Evolutionary conservation across 2,329 filamentous ascomycete species (phyloP).

Genomic region (Whalleya microplaca): DNA sequence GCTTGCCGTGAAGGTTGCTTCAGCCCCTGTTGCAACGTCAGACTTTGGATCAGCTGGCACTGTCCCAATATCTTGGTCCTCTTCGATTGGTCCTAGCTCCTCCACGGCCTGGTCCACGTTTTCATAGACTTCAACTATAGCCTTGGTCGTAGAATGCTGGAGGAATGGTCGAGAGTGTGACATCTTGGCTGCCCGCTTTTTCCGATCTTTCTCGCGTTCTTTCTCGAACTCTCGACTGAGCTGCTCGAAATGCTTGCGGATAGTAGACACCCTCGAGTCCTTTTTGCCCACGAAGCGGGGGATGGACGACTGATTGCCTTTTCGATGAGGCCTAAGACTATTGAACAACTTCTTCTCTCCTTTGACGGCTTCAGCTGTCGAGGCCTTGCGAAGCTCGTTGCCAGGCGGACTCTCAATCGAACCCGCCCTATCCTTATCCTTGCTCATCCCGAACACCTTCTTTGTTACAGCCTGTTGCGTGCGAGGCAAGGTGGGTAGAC

Average conservation of each 20-base stretch:
- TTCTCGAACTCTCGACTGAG: constrained; percentile 96
- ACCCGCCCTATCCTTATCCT: constrained; percentile 35
- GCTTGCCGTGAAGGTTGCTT: constrained; percentile 9
- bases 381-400: constrained; percentile 37
- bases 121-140: constrained; percentile 93
- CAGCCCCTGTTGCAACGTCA: constrained; percentile 22
- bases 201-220: constrained; percentile 84
- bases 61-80: constrained; percentile 52
- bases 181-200: constrained; percentile 77
- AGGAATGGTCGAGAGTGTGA: constrained; percentile 76
- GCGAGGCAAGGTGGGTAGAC: constrained; percentile 47
- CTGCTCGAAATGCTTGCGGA: constrained; percentile 96
- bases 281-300: constrained; percentile 81
- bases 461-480: constrained; percentile 50
- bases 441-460: constrained; percentile 37
- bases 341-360: constrained; percentile 71
- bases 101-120: constrained; percentile 92
- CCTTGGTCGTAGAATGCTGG: constrained; percentile 89
- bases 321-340: constrained; percentile 66
- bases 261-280: constrained; percentile 81
- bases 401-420: constrained; percentile 32
- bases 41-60: constrained; percentile 40
- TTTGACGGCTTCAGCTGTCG: constrained; percentile 48
- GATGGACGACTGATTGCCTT: constrained; percentile 73
- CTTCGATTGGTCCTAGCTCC: constrained; percentile 70